phyloP scores from a whole-genome alignment of 1,284 basidiomycete genomes.

The Leccinum solheimii region DNA sequence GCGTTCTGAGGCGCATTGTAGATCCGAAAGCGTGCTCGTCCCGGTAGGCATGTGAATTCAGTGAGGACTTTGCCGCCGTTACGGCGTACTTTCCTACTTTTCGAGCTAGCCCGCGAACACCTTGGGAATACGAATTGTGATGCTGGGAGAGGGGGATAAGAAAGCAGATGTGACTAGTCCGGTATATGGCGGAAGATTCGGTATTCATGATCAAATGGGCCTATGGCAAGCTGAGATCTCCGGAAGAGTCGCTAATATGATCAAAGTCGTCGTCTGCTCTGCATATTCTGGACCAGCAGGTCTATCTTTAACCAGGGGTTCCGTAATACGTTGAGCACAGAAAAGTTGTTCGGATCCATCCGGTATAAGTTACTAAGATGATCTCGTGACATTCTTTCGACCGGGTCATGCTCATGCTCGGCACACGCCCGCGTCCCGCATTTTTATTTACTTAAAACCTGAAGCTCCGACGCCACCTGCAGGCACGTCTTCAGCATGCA shows the following conservation, averaged over 20 bases:
- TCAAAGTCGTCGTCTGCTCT: background rate
- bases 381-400: background rate
- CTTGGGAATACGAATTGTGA: background rate
- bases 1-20: background rate
- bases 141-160: background rate
- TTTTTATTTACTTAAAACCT: background rate
- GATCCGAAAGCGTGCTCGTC: background rate
- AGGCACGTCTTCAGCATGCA: conserved; percentile 19
- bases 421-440: background rate
- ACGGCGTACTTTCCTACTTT: background rate
- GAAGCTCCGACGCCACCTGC: background rate
- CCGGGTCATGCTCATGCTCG: background rate
- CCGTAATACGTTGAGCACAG: background rate
- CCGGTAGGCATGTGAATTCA: background rate
- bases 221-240: background rate
- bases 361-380: background rate
- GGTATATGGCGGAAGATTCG: background rate
- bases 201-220: background rate
- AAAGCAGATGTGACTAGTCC: background rate
- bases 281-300: background rate
- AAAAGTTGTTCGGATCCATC: background rate
- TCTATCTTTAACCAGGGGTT: background rate
- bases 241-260: no score
- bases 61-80: background rate
- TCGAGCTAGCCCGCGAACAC: background rate